These are phyloP conservation scores for Chrysopogon serrulatus DNA, from an alignment of 176 grass and related monocot genomes.

Conservation along the genomic window DNA sequence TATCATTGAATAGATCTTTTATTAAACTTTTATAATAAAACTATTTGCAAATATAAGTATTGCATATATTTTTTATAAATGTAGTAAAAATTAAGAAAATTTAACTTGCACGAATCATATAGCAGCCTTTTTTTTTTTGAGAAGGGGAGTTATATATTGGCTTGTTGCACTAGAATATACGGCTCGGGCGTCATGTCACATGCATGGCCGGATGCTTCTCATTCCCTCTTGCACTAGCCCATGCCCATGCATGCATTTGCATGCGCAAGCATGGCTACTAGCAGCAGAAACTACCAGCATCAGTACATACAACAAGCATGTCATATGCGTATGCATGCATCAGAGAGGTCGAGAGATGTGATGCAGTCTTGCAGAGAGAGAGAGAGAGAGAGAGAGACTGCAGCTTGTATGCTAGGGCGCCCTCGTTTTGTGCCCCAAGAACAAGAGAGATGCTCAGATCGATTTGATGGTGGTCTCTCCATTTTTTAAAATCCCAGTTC, in stretches of 20 bases:
- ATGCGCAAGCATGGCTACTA: background rate
- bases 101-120: too few relatives aligned
- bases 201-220: slow-evolving; percentile 53
- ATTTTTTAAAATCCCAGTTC: slow-evolving; percentile 25
- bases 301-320: background rate
- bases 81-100: too few relatives aligned
- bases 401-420: too few relatives aligned
- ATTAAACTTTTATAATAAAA: too few relatives aligned
- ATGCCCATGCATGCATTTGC: background rate
- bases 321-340: background rate
- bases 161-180: slow-evolving; percentile 7
- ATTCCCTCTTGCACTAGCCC: slow-evolving; percentile 40
- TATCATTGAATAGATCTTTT: too few relatives aligned
- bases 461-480: slow-evolving; percentile 33
- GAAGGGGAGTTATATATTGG: too few relatives aligned
- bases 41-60: too few relatives aligned
- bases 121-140: too few relatives aligned
- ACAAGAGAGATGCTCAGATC: slow-evolving; percentile 15
- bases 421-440: slow-evolving; percentile 13
- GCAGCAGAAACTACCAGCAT: slow-evolving; percentile 21
- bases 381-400: too few relatives aligned
- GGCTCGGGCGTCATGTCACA: slow-evolving; percentile 6
- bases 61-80: too few relatives aligned
- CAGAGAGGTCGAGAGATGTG: background rate
- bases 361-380: background rate